Conservation (phyloP, 345 rosid genomes). For the Lepidium africanum region DNA sequence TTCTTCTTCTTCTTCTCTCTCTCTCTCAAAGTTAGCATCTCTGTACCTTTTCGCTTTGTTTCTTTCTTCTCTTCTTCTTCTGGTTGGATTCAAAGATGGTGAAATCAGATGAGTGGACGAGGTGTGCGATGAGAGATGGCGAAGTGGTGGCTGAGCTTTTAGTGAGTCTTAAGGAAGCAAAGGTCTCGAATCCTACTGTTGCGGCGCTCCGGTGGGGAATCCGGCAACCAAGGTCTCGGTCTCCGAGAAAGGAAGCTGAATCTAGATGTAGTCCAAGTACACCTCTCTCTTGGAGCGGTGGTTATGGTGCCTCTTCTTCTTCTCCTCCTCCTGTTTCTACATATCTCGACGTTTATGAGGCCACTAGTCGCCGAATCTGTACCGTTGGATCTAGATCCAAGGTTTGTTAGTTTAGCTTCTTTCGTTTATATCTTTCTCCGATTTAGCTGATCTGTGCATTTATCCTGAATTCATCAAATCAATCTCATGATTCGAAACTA, state of each 20-base stretch:
- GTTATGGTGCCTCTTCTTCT: constrained; percentile 24
- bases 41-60: neutral
- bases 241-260: constrained; percentile 37
- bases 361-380: constrained; percentile 38
- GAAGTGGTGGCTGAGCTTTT: constrained; percentile 64
- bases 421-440: neutral
- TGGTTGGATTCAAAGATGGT: constrained; percentile 7
- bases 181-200: constrained; percentile 26
- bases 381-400: constrained; percentile 63
- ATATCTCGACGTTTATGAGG: constrained; percentile 58
- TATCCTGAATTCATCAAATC: neutral
- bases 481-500: neutral
- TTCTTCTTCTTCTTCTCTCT: neutral
- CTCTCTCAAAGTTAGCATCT: constrained; percentile 14
- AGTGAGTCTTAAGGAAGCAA: constrained; percentile 41
- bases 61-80: neutral
- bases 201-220: constrained; percentile 52
- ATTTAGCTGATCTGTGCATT: constrained; percentile 16
- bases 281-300: constrained; percentile 68
- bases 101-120: constrained; percentile 61
- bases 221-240: constrained; percentile 47
- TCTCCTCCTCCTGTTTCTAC: constrained; percentile 41
- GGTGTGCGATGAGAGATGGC: constrained; percentile 67
- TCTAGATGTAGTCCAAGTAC: constrained; percentile 62
- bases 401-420: constrained; percentile 26